These are phyloP conservation scores for Phaeophleospora eucalypticola DNA, from an alignment of 2,329 filamentous ascomycete genomes.

Conservation along the genomic window DNA sequence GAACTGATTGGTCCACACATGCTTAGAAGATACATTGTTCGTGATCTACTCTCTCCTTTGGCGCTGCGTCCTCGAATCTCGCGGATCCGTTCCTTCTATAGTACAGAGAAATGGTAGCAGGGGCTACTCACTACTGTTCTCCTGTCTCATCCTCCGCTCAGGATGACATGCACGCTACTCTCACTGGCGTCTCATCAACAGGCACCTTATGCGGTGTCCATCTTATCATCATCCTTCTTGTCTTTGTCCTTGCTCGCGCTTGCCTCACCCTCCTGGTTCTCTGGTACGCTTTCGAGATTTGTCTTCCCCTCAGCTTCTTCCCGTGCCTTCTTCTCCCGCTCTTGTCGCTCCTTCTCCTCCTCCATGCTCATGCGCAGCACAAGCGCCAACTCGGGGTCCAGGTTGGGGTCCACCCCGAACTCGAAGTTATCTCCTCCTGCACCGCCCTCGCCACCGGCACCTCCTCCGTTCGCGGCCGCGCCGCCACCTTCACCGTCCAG, in stretches of 20 bases:
- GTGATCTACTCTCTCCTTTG: no score
- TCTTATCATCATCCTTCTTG: constrained; percentile 29
- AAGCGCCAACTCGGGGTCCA: constrained; percentile 90
- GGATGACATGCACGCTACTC: no score
- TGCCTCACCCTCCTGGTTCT: constrained; percentile 56
- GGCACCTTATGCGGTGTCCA: constrained; percentile 29
- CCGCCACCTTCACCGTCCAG: constrained; percentile 73
- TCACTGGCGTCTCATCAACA: not conserved
- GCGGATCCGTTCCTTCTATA: no score
- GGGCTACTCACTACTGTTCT: no score
- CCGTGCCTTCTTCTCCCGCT: constrained; percentile 74
- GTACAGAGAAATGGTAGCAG: no score
- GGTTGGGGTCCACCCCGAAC: constrained; percentile 84
- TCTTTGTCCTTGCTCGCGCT: constrained; percentile 42
- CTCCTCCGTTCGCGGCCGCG: constrained; percentile 49
- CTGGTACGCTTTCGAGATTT: constrained; percentile 72
- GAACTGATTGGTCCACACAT: no score
- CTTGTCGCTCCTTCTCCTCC: constrained; percentile 91
- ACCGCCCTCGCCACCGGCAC: constrained; percentile 42
- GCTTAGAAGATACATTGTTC: no score
- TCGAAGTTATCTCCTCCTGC: constrained; percentile 67
- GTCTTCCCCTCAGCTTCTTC: constrained; percentile 65
- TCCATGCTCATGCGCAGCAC: constrained; percentile 97
- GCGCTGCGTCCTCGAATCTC: no score
- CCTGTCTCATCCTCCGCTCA: no score